Evolutionary conservation across 768 basidiomycete genomes (phyloP).

Genomic region (Phaeotremella skinneri): DNA sequence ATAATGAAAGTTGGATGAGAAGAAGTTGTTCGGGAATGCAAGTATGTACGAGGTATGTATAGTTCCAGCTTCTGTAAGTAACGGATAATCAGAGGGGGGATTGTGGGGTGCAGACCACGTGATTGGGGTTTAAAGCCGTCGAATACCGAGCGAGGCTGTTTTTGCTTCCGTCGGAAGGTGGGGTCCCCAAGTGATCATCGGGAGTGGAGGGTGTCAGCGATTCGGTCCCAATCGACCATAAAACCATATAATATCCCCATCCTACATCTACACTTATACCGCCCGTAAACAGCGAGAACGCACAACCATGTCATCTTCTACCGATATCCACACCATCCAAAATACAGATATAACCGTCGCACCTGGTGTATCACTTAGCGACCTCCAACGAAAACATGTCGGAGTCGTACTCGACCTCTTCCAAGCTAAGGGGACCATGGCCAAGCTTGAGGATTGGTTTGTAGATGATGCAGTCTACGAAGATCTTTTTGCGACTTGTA

Average conservation of each 20-base stretch:
- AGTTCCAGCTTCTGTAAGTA: neutral
- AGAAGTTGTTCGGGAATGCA: neutral
- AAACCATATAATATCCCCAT: too few species aligned
- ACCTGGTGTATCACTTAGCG: conserved; percentile 24
- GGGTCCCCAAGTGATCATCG: too few species aligned
- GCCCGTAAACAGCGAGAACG: neutral
- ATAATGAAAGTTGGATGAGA: conserved; percentile 1
- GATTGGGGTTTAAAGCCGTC: neutral
- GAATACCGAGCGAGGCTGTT: neutral
- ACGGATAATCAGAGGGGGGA: neutral
- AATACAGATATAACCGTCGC: conserved; percentile 19
- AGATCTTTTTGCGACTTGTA: conserved; percentile 45
- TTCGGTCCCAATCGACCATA: too few species aligned
- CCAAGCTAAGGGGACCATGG: conserved; percentile 46
- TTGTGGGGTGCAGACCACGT: neutral
- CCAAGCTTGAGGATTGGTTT: conserved; percentile 39
- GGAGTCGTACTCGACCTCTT: conserved; percentile 47
- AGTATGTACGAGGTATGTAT: too few species aligned
- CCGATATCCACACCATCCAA: conserved; percentile 7
- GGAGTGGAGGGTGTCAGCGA: too few species aligned
- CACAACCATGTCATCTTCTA: neutral
- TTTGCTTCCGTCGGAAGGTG: neutral
- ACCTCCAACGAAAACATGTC: conserved; percentile 36
- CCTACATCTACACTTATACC: too few species aligned
- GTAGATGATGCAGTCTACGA: conserved; percentile 47